Percentiles rank a stretch among this genome's conserved stretches.
Conservation (phyloP, 768 basidiomycete genomes). For the Trametes cinnabarina region DNA sequence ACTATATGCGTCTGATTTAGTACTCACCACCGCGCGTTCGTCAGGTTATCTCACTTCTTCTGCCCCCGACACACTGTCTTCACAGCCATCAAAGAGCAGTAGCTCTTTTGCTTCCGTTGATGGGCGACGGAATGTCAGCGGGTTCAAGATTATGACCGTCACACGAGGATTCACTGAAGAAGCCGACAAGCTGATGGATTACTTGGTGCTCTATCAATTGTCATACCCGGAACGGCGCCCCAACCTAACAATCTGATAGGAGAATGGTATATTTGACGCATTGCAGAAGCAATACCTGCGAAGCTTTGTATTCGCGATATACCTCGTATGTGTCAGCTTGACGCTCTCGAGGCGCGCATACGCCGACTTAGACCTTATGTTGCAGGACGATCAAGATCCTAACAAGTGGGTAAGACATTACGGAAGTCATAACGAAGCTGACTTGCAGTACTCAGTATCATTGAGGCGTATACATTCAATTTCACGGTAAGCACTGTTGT, state of each 20-base stretch:
- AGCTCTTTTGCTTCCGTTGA: conserved; percentile 38
- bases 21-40: neutral
- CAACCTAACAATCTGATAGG: too few relatives aligned
- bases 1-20: conserved; percentile 3
- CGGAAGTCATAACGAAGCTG: neutral
- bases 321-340: conserved; percentile 52
- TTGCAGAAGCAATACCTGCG: conserved; percentile 80
- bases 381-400: conserved; percentile 79
- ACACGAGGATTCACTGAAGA: conserved; percentile 78
- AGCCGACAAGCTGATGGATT: conserved; percentile 79
- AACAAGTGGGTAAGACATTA: conserved; percentile 59
- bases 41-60: conserved; percentile 56
- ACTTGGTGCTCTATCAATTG: conserved; percentile 49
- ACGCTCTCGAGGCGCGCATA: neutral
- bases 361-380: conserved; percentile 9
- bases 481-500: conserved; percentile 52
- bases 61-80: conserved; percentile 30
- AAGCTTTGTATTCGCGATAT: conserved; percentile 84
- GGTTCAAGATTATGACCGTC: conserved; percentile 72
- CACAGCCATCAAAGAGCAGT: conserved; percentile 31
- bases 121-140: conserved; percentile 47
- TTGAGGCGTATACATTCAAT: conserved; percentile 88
- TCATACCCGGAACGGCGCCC: too few relatives aligned
- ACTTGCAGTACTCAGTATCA: conserved; percentile 51
- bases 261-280: conserved; percentile 84